Evolutionary conservation across 2,329 filamentous ascomycete species (phyloP).

Genomic region (Monilinia fructigena): DNA sequence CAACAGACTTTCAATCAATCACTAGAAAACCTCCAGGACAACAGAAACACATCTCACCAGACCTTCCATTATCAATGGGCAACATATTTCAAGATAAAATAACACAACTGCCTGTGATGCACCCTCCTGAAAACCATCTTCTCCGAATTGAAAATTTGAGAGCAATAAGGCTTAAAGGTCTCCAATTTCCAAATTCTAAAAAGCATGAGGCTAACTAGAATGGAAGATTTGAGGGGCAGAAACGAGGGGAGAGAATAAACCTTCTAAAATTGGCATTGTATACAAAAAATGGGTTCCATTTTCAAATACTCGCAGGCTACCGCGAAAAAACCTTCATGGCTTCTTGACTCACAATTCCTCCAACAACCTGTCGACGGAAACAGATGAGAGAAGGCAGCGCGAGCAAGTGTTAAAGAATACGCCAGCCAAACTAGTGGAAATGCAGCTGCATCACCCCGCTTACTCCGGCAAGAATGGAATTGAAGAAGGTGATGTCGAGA

Average conservation of each 20-base stretch:
- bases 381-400: too few relatives aligned
- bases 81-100: conserved; percentile 5
- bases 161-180: background rate
- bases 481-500: background rate
- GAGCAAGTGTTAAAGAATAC: too few relatives aligned
- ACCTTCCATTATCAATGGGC: background rate
- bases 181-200: too few relatives aligned
- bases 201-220: fast-evolving
- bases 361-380: background rate
- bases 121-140: background rate
- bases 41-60: background rate
- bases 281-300: background rate
- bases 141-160: background rate
- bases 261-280: background rate
- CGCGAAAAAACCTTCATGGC: background rate
- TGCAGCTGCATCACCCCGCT: too few relatives aligned
- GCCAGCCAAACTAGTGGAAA: too few relatives aligned
- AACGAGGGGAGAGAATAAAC: background rate
- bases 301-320: background rate
- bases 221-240: too few relatives aligned
- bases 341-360: too few relatives aligned
- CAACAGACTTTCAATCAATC: too few relatives aligned
- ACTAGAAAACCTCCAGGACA: background rate
- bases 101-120: background rate
- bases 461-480: too few relatives aligned